Base-by-base conservation (phyloP, 352 stramenopile genomes). In the Globisporangium solare region DNA sequence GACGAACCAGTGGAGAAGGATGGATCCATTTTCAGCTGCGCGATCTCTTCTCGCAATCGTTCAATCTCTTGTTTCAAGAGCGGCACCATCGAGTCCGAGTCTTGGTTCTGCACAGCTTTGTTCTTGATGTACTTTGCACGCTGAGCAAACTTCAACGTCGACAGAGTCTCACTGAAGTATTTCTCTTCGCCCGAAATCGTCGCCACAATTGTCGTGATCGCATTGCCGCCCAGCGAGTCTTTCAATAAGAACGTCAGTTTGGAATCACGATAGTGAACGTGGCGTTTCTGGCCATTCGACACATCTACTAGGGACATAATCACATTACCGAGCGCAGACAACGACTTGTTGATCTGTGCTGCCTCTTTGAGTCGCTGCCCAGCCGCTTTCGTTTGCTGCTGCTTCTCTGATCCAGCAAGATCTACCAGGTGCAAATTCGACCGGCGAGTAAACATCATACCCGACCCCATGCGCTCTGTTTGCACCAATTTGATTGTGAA, bases 401-500 rank as follows among this genome's bases (percentile, higher is more conserved):
- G 85, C 52, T 95, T 94, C 58, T 96, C 88, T 12, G 83, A 95
- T 0, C 88, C 88, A 37, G 88, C 88, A 11, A 96, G 63, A 73
- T 96, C 88, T 31, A 96, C 84, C 14, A 96, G 63, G 60, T 94
- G 81, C 50, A 95, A 55, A 40, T 86, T 88, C 1, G 83, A 92
- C n/a, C 78, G 71, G 7, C 83, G 71, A 1, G 76, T 94, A 46
- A 89, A 70, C 20, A 79, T 61, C 15, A 85, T 67, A 18, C 82
- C 83, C 32, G 67, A 61, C 3, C 72, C 67, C 13, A 83, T 88
- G 24, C 83, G 73, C 47, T 92, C 66, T 3, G 73, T 86, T 21
- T 89, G 86, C 58, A 98, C 82, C 42, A 99, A 55, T 49, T 94
- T 88, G 20, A 99, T 76, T 14, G 95, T 98, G 62, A 99, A 99